These are phyloP conservation scores for Geranium incanum DNA, from an alignment of 441 rosid genomes.

Conservation along the genomic window DNA sequence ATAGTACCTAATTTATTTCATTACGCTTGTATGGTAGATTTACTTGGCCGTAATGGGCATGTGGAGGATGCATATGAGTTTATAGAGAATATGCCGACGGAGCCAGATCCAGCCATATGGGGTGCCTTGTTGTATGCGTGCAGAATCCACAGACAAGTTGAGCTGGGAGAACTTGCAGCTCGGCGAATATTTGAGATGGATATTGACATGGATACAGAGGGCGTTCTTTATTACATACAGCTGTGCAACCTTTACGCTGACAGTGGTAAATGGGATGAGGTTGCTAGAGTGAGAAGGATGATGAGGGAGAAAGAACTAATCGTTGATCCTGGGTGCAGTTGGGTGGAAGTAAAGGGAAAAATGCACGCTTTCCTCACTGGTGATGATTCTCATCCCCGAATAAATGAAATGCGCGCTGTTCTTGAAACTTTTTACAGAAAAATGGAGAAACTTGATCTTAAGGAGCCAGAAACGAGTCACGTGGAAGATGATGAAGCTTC, in stretches of 20 bases:
- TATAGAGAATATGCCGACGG: conserved; percentile 59
- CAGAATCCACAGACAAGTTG: conserved; percentile 51
- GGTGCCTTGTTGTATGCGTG: conserved; percentile 88
- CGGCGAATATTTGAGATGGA: conserved; percentile 52
- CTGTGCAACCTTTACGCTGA: conserved; percentile 67
- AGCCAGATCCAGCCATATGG: conserved; percentile 83
- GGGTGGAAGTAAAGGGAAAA: conserved; percentile 87
- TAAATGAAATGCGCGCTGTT: conserved; percentile 50
- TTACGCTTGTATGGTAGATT: conserved; percentile 79
- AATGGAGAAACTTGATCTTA: conserved; percentile 46
- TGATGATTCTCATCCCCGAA: conserved; percentile 65
- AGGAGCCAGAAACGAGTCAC: conserved; percentile 28
- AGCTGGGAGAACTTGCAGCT: conserved; percentile 81
- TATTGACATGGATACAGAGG: conserved; percentile 43
- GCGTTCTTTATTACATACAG: conserved; percentile 62
- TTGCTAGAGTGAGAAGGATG: conserved; percentile 55
- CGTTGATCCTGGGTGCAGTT: conserved; percentile 87
- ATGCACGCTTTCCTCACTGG: conserved; percentile 80
- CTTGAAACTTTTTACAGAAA: conserved; percentile 62
- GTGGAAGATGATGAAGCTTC: conserved; percentile 44
- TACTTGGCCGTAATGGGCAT: conserved; percentile 72
- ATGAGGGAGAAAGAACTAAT: conserved; percentile 72
- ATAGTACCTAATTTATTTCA: conserved; percentile 71
- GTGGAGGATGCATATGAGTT: conserved; percentile 61
- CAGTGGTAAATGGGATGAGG: conserved; percentile 65